phyloP scores from a whole-genome alignment of 2,329 filamentous ascomycete genomes.

The Fusarium oxysporum region DNA sequence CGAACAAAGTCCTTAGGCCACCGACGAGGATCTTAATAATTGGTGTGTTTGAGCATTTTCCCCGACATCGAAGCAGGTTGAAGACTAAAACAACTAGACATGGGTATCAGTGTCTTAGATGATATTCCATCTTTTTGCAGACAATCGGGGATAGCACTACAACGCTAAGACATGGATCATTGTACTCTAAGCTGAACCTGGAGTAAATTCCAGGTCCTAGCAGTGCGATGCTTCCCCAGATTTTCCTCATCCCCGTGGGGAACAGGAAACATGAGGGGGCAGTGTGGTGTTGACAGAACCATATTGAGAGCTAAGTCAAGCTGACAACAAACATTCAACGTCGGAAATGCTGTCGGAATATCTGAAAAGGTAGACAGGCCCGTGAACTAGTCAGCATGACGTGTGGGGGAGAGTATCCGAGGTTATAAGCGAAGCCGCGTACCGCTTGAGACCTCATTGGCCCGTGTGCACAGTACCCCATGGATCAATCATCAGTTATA shows the following conservation, averaged over 20 bases:
- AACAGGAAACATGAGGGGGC: not conserved
- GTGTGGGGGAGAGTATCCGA: not conserved
- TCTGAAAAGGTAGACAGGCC: not conserved
- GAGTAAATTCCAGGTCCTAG: not conserved
- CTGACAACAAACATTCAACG: not conserved
- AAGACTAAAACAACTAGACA: not conserved
- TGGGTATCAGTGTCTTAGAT: not conserved
- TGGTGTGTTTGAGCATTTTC: not conserved
- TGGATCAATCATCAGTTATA: not conserved
- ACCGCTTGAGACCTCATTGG: not conserved
- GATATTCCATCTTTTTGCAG: not conserved
- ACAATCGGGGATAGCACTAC: not conserved
- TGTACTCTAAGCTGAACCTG: not conserved
- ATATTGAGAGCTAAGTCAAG: not conserved
- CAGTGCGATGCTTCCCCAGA: not conserved
- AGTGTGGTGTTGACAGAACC: not conserved
- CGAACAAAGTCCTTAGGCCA: not conserved
- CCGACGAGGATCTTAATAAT: not conserved
- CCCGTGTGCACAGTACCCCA: not conserved
- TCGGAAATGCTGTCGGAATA: constrained; percentile 4
- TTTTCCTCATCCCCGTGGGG: not conserved
- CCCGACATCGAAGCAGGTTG: not conserved
- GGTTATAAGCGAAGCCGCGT: not conserved
- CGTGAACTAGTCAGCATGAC: not conserved
- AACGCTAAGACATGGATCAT: not conserved